Conservation (phyloP, 805 yeast species). For the Ogataea thermomethanolica region DNA sequence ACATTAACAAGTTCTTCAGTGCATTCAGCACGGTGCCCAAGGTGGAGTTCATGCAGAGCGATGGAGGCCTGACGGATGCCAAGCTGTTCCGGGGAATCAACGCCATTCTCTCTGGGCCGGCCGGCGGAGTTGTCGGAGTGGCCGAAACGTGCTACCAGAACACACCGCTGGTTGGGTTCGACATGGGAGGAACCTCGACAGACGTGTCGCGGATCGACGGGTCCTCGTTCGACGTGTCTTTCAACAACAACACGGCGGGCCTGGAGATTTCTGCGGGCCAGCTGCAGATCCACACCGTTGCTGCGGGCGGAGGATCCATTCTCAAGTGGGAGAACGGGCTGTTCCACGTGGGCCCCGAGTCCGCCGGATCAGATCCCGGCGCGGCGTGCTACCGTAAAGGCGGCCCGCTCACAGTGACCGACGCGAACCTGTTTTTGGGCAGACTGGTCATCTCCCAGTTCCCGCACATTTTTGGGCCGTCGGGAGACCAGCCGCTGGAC, state of each 20-base stretch:
- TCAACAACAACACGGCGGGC: conserved; percentile 54
- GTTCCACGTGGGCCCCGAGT: conserved; percentile 48
- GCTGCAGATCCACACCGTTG: conserved; percentile 41
- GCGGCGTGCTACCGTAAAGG: conserved; percentile 49
- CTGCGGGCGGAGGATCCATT: conserved; percentile 51
- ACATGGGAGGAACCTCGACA: conserved; percentile 53
- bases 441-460: conserved; percentile 39
- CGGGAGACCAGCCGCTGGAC: conserved; percentile 40
- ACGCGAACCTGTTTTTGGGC: conserved; percentile 43
- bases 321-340: conserved; percentile 34
- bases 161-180: conserved; percentile 38
- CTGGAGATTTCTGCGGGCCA: conserved; percentile 39
- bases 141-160: conserved; percentile 42
- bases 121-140: conserved; percentile 58
- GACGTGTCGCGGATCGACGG: conserved; percentile 68
- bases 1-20: conserved; percentile 35
- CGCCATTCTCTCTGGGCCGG: conserved; percentile 54
- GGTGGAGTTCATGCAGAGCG: conserved; percentile 54
- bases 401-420: conserved; percentile 46
- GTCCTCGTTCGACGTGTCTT: conserved; percentile 49
- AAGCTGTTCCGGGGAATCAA: conserved; percentile 48
- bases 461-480: conserved; percentile 45
- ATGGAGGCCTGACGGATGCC: conserved; percentile 53
- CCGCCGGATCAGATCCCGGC: conserved; percentile 46
- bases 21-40: conserved; percentile 33